A percentile compares a stretch with the other conserved stretches of the same genome.
Evolutionary conservation across 2,329 filamentous ascomycete genomes (phyloP).

Genomic region (Pseudogymnoascus pannorum): DNA sequence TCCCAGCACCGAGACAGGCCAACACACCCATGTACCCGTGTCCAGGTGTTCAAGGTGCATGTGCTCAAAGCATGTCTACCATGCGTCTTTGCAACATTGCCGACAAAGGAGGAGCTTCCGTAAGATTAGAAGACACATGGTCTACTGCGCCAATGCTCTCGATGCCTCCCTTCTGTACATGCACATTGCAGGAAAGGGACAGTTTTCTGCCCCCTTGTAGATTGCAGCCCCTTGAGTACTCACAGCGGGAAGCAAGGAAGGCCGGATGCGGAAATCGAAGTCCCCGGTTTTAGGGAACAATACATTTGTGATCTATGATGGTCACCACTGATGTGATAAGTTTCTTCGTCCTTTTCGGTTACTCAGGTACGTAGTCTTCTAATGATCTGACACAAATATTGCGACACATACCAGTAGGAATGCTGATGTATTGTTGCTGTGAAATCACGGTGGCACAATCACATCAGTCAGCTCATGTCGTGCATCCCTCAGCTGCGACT

Average conservation of each 20-base stretch:
- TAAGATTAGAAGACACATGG: background rate
- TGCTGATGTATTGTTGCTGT: background rate
- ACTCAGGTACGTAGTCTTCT: background rate
- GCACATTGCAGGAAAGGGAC: background rate
- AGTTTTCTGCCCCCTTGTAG: background rate
- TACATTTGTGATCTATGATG: background rate
- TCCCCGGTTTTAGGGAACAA: background rate
- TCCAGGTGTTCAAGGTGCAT: background rate
- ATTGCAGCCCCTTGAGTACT: background rate
- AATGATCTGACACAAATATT: background rate
- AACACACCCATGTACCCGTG: background rate
- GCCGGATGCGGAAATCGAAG: background rate
- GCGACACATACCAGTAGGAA: background rate
- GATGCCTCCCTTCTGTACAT: background rate
- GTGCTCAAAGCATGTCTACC: constrained; percentile 1
- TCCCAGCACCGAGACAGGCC: background rate
- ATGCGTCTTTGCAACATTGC: background rate
- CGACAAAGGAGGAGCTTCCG: background rate
- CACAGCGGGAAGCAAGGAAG: background rate
- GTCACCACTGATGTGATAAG: constrained; percentile 2
- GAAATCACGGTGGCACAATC: background rate
- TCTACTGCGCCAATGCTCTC: background rate
- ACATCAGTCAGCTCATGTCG: background rate
- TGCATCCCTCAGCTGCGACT: background rate
- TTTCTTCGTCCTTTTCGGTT: background rate